Evolutionary conservation across 441 rosid species (phyloP).

Genomic region (Biscutella auriculata): DNA sequence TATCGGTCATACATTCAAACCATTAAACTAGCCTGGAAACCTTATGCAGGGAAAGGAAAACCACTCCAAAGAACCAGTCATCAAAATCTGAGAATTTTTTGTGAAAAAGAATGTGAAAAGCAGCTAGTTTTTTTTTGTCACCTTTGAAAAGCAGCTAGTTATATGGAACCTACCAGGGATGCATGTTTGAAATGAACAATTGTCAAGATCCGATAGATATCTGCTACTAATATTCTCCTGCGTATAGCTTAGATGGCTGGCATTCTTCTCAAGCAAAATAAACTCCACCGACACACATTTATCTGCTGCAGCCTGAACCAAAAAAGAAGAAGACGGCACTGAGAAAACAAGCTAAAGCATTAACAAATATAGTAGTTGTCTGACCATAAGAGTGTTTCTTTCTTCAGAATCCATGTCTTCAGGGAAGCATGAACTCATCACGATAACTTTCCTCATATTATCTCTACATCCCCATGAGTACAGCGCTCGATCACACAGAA

Average conservation of each 20-base stretch:
- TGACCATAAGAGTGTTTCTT: slow-evolving; percentile 51
- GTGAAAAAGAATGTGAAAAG: not conserved
- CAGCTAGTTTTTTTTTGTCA: too few species aligned
- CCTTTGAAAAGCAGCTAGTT: not conserved
- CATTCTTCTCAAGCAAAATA: slow-evolving; percentile 45
- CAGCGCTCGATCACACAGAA: slow-evolving; percentile 52
- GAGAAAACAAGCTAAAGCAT: not conserved
- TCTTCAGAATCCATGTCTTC: slow-evolving; percentile 28
- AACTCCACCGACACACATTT: slow-evolving; percentile 70
- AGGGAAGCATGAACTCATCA: slow-evolving; percentile 53
- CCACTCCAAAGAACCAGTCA: not conserved
- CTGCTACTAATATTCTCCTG: slow-evolving; percentile 37
- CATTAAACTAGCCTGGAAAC: not conserved
- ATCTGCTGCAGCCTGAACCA: slow-evolving; percentile 47
- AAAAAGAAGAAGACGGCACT: not conserved
- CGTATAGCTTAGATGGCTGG: slow-evolving; percentile 36
- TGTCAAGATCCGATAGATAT: slow-evolving; percentile 70
- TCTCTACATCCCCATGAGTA: slow-evolving; percentile 74
- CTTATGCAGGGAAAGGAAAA: not conserved
- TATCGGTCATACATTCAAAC: not conserved
- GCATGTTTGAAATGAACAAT: slow-evolving; percentile 57
- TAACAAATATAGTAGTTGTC: slow-evolving; percentile 10
- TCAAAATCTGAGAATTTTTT: not conserved
- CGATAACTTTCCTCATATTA: slow-evolving; percentile 54
- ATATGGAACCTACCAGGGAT: slow-evolving; percentile 46